phyloP scores from a whole-genome alignment of 805 yeast species.

The Hanseniaspora singularis region DNA sequence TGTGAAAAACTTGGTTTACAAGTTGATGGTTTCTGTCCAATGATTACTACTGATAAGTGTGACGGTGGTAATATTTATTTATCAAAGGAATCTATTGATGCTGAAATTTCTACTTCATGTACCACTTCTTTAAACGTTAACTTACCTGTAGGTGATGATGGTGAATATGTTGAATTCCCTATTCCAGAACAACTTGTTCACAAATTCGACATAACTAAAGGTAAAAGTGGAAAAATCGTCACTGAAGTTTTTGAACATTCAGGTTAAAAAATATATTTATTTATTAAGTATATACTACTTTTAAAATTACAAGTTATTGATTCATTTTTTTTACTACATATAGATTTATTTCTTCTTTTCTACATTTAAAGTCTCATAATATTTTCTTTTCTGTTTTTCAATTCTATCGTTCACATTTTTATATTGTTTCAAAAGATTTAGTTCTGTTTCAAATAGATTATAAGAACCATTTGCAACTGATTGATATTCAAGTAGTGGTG shows the following conservation, averaged over 20 bases:
- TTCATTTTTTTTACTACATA: neutral
- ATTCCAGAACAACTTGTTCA: constrained; percentile 89
- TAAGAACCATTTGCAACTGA: constrained; percentile 21
- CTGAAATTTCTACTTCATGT: constrained; percentile 73
- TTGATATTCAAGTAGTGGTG: constrained; percentile 25
- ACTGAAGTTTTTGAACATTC: constrained; percentile 73
- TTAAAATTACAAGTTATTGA: no score
- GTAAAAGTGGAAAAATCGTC: constrained; percentile 44
- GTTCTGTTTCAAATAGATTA: constrained; percentile 22
- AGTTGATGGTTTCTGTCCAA: constrained; percentile 68
- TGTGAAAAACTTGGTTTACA: constrained; percentile 73
- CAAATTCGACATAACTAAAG: constrained; percentile 29
- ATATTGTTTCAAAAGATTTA: constrained; percentile 21
- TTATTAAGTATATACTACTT: no score
- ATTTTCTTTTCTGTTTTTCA: neutral
- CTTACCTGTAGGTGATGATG: constrained; percentile 57
- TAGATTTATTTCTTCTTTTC: constrained; percentile 10
- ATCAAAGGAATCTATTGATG: constrained; percentile 53
- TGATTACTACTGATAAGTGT: constrained; percentile 76
- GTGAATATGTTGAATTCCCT: constrained; percentile 67
- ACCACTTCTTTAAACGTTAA: constrained; percentile 79
- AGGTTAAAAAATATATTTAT: constrained; percentile 34
- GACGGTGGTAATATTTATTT: constrained; percentile 77
- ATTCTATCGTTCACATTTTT: neutral
- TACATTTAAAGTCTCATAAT: constrained; percentile 5